These are phyloP conservation scores for Phanerochaete sordida DNA, from an alignment of 768 basidiomycete genomes.

Conservation along the genomic window DNA sequence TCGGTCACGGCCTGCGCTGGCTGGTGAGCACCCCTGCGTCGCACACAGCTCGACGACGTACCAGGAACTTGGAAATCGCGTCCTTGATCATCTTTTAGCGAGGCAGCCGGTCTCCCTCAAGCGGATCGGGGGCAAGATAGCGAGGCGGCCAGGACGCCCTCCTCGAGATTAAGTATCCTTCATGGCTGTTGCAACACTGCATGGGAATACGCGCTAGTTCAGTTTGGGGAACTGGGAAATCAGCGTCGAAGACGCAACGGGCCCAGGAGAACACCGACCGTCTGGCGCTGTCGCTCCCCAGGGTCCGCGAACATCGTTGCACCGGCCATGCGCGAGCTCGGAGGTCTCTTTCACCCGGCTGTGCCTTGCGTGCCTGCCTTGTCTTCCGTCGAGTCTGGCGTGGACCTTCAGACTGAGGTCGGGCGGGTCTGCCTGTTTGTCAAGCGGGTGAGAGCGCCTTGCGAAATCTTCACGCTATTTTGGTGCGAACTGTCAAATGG, in stretches of 20 bases:
- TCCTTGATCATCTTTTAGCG: background rate
- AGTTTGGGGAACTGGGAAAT: background rate
- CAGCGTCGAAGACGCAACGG: background rate
- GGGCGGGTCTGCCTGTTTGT: no score
- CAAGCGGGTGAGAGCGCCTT: no score
- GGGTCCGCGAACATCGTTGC: no score
- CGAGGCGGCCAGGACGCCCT: background rate
- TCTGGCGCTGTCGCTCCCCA: background rate
- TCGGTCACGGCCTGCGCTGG: constrained; percentile 24
- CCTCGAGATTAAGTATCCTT: background rate
- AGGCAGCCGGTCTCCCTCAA: background rate
- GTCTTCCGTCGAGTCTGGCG: background rate
- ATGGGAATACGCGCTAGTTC: background rate
- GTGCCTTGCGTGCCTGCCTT: background rate
- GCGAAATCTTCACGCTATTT: background rate
- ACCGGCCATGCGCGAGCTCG: no score
- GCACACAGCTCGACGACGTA: background rate
- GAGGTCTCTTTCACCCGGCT: background rate
- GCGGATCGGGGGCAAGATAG: background rate
- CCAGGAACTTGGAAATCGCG: background rate
- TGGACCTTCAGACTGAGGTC: no score
- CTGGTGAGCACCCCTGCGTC: background rate
- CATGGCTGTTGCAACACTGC: background rate
- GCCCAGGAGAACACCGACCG: background rate
- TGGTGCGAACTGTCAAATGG: background rate